Conservation (phyloP, 2,329 filamentous ascomycete species). For the Rhytidhysteron rufulum region DNA sequence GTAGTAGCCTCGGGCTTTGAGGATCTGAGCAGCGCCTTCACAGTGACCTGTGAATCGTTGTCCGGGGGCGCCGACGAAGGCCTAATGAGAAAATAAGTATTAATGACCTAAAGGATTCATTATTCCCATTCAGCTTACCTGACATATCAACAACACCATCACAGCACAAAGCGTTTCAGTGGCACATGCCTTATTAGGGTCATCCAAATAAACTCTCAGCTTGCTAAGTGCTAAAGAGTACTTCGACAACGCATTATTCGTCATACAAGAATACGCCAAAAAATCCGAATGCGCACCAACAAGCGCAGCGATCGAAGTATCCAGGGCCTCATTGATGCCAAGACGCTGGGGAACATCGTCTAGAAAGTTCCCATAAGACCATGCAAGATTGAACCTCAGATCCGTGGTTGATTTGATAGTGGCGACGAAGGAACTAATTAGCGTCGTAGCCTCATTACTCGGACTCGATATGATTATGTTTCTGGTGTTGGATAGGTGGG, state of each 20-base stretch:
- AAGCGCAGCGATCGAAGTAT: conserved; percentile 35
- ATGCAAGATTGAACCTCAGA: too few relatives aligned
- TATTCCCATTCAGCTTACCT: conserved; percentile 11
- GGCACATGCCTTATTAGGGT: conserved; percentile 25
- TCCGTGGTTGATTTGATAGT: too few relatives aligned
- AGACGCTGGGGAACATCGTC: conserved; percentile 44
- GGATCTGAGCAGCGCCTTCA: conserved; percentile 19
- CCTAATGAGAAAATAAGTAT: not conserved
- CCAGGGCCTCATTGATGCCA: conserved; percentile 45
- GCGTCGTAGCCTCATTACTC: too few relatives aligned
- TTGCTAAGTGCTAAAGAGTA: conserved; percentile 26
- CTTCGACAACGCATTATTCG: conserved; percentile 18
- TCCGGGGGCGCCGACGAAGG: conserved; percentile 16
- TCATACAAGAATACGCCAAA: conserved; percentile 8
- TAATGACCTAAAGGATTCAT: conserved; percentile 1
- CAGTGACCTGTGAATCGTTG: conserved; percentile 17
- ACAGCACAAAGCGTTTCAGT: conserved; percentile 37
- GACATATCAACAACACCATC: conserved; percentile 32
- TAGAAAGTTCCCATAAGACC: conserved; percentile 48
- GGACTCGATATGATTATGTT: too few relatives aligned
- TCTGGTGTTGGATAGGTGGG: too few relatives aligned
- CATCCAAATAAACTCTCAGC: conserved; percentile 26
- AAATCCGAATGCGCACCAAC: conserved; percentile 24
- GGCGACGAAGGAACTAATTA: too few relatives aligned
- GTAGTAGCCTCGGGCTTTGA: conserved; percentile 29